Base-by-base conservation (phyloP, 2,329 filamentous ascomycete genomes). In the Colletotrichum lini region DNA sequence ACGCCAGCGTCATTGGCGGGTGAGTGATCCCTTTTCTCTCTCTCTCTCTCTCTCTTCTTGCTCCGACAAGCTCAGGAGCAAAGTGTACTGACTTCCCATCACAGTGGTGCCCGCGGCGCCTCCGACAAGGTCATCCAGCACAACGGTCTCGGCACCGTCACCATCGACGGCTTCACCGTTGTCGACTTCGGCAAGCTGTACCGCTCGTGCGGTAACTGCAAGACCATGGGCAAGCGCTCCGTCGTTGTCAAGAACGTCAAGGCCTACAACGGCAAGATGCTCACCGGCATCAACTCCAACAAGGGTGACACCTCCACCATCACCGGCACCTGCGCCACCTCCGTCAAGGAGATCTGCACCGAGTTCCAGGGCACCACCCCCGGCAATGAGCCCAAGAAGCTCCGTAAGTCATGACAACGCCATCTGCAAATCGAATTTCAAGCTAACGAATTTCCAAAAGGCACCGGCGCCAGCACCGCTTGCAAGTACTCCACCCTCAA, bases 201-300 rank as follows among this genome's bases (percentile, higher is more conserved):
- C 69, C 72, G 72, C 72, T 67, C 68, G 10, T 73, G 72, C 72
- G 72, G 72, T 16, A 73, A 73, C 69, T 73, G 72, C 72, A 73
- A 73, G 69, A 69, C 38, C 26, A 72, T 72, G 69, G 72, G 72
- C 65, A 58, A 58, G 61, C 70, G 72, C 61, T n/a, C 56, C 70
- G 72, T 73, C 54, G 62, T 73, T 38, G 38, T 73, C 58, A 72
- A 72, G 72, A 73, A 73, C 62, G 72, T 73, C 61, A 73, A 70
- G 65, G 70, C 72, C 70, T 72, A 57, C 72, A 73, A 73, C 68
- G 72, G 72, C 64, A 72, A 73, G 64, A 64, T 73, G 60, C 69
- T 73, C 68, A 65, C 65, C 58, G 72, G 72, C 58, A 72, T 73
- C 72, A 73, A 73, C 72, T 72, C 69, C 62, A 73, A 73, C 72